These are phyloP conservation scores for Apiotrichum domesticum DNA, from an alignment of 1,284 basidiomycete genomes.

Conservation along the genomic window DNA sequence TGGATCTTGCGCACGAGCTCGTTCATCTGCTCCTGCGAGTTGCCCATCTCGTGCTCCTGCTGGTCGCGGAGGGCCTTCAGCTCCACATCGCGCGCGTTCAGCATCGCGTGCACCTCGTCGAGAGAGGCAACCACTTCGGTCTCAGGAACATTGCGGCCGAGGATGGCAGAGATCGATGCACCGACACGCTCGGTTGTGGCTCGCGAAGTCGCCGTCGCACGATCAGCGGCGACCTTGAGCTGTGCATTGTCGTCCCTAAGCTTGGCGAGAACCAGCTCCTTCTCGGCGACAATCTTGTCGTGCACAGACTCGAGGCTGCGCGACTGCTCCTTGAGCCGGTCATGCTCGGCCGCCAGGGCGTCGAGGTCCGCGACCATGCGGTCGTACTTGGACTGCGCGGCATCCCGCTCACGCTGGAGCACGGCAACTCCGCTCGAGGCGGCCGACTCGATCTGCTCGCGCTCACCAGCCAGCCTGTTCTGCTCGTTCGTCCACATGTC, in stretches of 20 bases:
- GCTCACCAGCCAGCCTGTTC: background rate
- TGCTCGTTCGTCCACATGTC: background rate
- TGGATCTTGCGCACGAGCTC: constrained; percentile 14
- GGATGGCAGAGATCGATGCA: background rate
- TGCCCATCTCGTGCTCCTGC: constrained; percentile 30
- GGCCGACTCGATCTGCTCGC: background rate
- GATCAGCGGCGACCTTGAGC: background rate
- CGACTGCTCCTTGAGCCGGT: background rate
- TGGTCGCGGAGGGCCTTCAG: constrained; percentile 49
- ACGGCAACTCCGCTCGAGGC: too few relatives aligned
- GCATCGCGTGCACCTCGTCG: constrained; percentile 39
- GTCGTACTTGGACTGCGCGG: background rate
- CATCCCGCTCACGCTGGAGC: background rate
- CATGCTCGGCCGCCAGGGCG: background rate
- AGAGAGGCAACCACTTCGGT: constrained; percentile 13
- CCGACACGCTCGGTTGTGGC: background rate
- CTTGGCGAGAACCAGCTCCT: background rate
- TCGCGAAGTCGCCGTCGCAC: background rate
- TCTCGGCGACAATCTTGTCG: background rate
- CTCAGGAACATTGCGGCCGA: constrained; percentile 1
- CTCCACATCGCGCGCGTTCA: constrained; percentile 52
- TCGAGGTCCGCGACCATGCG: constrained; percentile 1
- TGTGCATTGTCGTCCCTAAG: background rate
- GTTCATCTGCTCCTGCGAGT: constrained; percentile 9
- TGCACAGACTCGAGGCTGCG: background rate